Base-by-base conservation (phyloP, 352 stramenopile species). In the Phytophthora foliorum region DNA sequence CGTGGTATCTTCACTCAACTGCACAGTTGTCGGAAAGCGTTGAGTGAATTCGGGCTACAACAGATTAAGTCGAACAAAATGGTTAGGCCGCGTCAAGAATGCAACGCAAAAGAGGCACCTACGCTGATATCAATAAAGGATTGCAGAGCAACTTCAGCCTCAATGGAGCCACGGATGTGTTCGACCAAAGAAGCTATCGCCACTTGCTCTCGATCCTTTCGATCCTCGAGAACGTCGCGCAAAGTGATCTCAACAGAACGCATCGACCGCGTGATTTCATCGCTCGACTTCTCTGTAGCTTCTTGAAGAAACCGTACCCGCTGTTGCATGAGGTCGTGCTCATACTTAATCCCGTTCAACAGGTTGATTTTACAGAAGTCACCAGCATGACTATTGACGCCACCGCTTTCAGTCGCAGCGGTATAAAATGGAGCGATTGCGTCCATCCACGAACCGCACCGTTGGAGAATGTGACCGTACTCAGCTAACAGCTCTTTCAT, bases 121-220 rank as follows among this genome's bases (percentile, higher is more conserved):
- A 92, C 87, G 58, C 83, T 77, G 49, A 80, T 41, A 69, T 92
- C 62, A 58, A 95, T 78, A 32, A 83, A 83, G 38, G 69, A 78
- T 4, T 86, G 82, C 46, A 95, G 72, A 36, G 79, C 70, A n/a
- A 74, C 73, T 74, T 93, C 84, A 44, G 54, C 53, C 59, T 94
- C 86, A 49, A 95, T 89, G 0, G 74, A 63, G 0, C 39, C 8
- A 4, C 81, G 88, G 16, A 93, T 71, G 38, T 86, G 73, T 34
- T 72, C 53, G 16, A 93, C 39, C n/a, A 93, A 55, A 22, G 67
- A 67, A n/a, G 75, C 80, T 1, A 84, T 64, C 7, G 82, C 77
- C 2, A 62, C 75, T 11, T 87, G 66, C 32, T 95, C 86, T 24
- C 75, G 73, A n/a, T 63, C 39, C 14, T 74, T 77, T 29, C 83